Evolutionary conservation across 495 filamentous ascomycete genomes (phyloP).

Genomic region (Peziza echinospora): DNA sequence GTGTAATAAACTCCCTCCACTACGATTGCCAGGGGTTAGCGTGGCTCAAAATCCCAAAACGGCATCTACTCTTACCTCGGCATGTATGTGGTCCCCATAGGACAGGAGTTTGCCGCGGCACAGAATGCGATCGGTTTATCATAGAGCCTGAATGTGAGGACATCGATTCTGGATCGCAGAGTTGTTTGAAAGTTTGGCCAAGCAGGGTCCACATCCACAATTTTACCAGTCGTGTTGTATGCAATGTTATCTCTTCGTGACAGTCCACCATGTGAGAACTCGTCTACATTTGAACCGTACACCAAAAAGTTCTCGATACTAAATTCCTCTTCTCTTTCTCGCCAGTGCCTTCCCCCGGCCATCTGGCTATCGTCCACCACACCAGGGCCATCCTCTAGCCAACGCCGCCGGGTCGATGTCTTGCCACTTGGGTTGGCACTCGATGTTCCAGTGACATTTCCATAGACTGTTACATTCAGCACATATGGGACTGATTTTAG

Average conservation of each 20-base stretch:
- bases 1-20: neutral
- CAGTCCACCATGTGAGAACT: slow-evolving; percentile 31
- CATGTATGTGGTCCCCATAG: too few species aligned
- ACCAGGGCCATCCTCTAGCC: neutral
- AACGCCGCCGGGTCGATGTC: too few species aligned
- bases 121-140: slow-evolving; percentile 39
- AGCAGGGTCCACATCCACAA: slow-evolving; percentile 34
- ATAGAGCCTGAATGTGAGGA: slow-evolving; percentile 54
- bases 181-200: slow-evolving; percentile 40
- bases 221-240: slow-evolving; percentile 46
- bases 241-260: slow-evolving; percentile 17
- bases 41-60: slow-evolving; percentile 2
- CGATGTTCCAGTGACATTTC: slow-evolving; percentile 53
- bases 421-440: neutral
- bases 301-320: slow-evolving; percentile 23
- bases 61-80: slow-evolving; percentile 3
- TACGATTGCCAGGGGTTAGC: neutral
- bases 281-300: slow-evolving; percentile 29
- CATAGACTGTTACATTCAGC: slow-evolving; percentile 64
- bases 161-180: slow-evolving; percentile 41
- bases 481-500: slow-evolving; percentile 49
- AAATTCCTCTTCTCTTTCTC: neutral
- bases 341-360: neutral
- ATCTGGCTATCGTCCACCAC: neutral
- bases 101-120: slow-evolving; percentile 15